Evolutionary conservation across 2,329 filamentous ascomycete genomes (phyloP).

Genomic region (Fusarium heterosporum): DNA sequence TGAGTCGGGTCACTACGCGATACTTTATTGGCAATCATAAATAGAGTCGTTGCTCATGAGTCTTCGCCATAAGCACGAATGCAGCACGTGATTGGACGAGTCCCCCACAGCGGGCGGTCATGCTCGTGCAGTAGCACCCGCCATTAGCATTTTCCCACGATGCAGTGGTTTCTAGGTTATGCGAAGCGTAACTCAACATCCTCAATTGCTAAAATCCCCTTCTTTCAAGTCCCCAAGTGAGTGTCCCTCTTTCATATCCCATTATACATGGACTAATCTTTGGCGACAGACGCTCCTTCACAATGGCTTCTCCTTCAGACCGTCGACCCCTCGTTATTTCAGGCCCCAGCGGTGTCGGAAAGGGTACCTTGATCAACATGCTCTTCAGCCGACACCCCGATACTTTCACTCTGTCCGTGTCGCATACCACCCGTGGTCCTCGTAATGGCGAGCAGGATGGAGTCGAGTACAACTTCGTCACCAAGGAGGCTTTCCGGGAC

Average conservation of each 20-base stretch:
- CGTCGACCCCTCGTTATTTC: slow-evolving; percentile 79
- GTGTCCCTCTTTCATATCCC: neutral
- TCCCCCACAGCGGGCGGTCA: slow-evolving; percentile 22
- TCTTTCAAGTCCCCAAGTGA: slow-evolving; percentile 24
- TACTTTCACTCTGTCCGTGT: slow-evolving; percentile 67
- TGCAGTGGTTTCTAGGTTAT: slow-evolving; percentile 33
- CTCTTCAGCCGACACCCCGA: slow-evolving; percentile 70
- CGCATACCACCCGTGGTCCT: slow-evolving; percentile 84
- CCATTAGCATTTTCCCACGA: slow-evolving; percentile 31
- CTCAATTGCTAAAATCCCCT: slow-evolving; percentile 10
- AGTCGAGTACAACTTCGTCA: slow-evolving; percentile 83
- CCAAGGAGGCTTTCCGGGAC: slow-evolving; percentile 72
- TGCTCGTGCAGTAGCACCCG: slow-evolving; percentile 18
- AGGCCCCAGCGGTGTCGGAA: slow-evolving; percentile 83
- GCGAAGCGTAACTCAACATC: slow-evolving; percentile 33
- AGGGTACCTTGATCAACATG: slow-evolving; percentile 81
- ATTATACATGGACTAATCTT: rapidly evolving
- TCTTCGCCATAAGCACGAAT: neutral
- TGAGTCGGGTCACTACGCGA: too few species aligned
- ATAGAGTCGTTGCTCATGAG: neutral
- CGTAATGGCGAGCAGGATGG: slow-evolving; percentile 81
- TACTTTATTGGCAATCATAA: neutral
- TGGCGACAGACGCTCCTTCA: slow-evolving; percentile 29
- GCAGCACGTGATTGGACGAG: slow-evolving; percentile 26
- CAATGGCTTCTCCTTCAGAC: slow-evolving; percentile 56